Base-by-base conservation (phyloP, 441 rosid genomes). In the Euphorbia schlechtendalii region DNA sequence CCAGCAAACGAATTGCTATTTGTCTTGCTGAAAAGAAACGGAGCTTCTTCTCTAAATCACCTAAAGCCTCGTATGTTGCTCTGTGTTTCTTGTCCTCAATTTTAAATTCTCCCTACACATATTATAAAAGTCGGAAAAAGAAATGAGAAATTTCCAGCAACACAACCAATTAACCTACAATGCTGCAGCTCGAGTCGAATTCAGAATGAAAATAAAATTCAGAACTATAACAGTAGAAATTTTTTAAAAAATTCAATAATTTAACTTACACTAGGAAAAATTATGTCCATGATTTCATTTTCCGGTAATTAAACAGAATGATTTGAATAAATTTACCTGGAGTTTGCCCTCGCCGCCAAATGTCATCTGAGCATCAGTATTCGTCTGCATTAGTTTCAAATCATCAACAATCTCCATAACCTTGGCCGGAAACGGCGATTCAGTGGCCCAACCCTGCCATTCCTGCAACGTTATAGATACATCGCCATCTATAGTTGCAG, bases 31-130 rank as follows among this genome's bases (percentile, higher is more conserved):
- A 65, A 74, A 76, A 93, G 79, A 90, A 90, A 60, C 83, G 83
- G 56, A 90, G 80, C 76, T 90, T 93, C 58, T 84, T 70, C 64
- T 85, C 88, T 14, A 97, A 83, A 67, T 85, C 90, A 67, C 73
- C 86, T 65, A 93, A 77, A 28, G 91, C 84, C 73, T 74, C 71
- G 73, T 93, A 93, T 60, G 73, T 86, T 63, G 90, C 95, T 77
- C 95, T 83, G 72, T 88, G 97, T 60, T 90, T 93, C 83, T 90
- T 93, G 73, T 90, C 95, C 80, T 88, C 98, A 49, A 81, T 71
- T 76, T 77, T 80, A 72, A 86, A 84, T 49, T 79, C 78, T 46
- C 97, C 96, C 98, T 90, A 72, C 21, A 72, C 38, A 53, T 52
- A 45, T 27, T 54, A 18, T 24, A 43, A 41, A 71, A 43, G 17